Conservation (phyloP, 2,329 filamentous ascomycete species). For the Penicillium sp. region DNA sequence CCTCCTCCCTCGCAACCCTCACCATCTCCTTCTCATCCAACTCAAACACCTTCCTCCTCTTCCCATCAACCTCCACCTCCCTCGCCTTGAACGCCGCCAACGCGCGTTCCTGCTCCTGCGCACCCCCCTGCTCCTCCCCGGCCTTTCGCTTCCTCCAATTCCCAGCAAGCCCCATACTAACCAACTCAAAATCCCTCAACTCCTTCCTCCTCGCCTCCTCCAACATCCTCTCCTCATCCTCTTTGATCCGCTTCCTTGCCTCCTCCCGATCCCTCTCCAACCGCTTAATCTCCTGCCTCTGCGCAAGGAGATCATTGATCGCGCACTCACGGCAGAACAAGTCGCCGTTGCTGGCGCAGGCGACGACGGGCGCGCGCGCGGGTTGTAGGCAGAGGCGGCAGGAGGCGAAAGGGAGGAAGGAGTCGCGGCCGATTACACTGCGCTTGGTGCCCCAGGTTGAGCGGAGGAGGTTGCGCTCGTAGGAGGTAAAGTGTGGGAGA, state of each 20-base stretch:
- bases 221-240: conserved; percentile 62
- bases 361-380: conserved; percentile 80
- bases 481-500: conserved; percentile 87
- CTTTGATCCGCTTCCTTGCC: conserved; percentile 63
- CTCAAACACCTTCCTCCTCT: conserved; percentile 75
- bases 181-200: conserved; percentile 78
- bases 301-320: conserved; percentile 83
- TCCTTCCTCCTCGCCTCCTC: conserved; percentile 71
- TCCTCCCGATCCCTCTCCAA: conserved; percentile 67
- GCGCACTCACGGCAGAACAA: conserved; percentile 96
- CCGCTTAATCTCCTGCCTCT: conserved; percentile 88
- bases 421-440: conserved; percentile 85
- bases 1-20: conserved; percentile 69
- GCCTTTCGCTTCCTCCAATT: conserved; percentile 31
- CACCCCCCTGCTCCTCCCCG: conserved; percentile 19
- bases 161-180: conserved; percentile 67
- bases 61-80: conserved; percentile 50
- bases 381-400: conserved; percentile 85
- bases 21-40: conserved; percentile 76
- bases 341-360: conserved; percentile 76
- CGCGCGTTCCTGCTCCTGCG: conserved; percentile 17
- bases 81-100: conserved; percentile 35
- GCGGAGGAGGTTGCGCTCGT: conserved; percentile 83
- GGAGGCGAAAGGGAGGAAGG: conserved; percentile 86
- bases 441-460: conserved; percentile 78